Base-by-base conservation (phyloP, 768 basidiomycete species). In the Holtermannia corniformis region DNA sequence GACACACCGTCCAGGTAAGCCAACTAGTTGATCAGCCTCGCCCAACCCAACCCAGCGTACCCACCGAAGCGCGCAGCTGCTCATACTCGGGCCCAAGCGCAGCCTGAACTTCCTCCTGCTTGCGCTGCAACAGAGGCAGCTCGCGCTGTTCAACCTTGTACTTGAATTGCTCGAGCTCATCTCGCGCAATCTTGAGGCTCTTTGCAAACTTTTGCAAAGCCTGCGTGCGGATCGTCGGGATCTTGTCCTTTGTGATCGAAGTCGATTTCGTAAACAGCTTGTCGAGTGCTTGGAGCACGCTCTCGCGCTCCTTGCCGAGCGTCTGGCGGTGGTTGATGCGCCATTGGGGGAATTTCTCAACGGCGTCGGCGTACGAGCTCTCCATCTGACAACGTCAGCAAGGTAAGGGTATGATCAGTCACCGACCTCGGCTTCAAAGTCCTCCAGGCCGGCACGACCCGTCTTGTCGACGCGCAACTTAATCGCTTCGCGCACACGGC, bases 201-300 rank as follows among this genome's bases (percentile, higher is more conserved):
- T 21, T 12, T 22, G 25, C 44, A 5, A 46, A 21, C 11, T 22
- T 46, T 21, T 12, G 19, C 11, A 46, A 21, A n/a, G 25, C 44
- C 13, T 26, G 25, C 11, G 25, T 7, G 4, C 3, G 14, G 44
- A 21, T 5, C 4, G 11, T 26, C 3, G 50, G 41, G 25, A 56
- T 26, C 23, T 51, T 45, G 3, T 65, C 61, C 14, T 44, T 12
- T 3, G 57, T 63, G 16, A 68, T 52, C 3, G 52, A 55, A 4
- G 55, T 44, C 1, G 63, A 60, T 5, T 47, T 41, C 4, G 58
- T 52, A 43, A 64, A 67, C 24, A 65, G 56, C 58, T 68, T 71
- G 51, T 67, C 64, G 44, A 71, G 49, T 13, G 62, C 62, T 13
- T 47, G 54, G 13, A 63, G 22, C 48, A 65, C 44, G 54, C 65